phyloP scores from a whole-genome alignment of 306 rosid genomes.

The Citrullus mucosospermus region DNA sequence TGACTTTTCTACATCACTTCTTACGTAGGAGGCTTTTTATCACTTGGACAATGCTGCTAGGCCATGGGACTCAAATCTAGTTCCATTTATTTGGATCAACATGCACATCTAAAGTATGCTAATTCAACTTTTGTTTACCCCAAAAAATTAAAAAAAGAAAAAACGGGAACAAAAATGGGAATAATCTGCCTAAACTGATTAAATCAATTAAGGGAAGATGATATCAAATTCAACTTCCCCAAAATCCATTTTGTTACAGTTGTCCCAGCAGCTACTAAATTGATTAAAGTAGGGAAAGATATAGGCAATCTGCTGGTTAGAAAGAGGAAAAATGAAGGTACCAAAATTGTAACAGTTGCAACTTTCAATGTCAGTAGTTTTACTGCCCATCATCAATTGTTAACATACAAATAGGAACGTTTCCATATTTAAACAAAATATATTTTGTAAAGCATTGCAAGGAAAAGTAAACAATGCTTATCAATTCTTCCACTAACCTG shows the following conservation, averaged over 20 bases:
- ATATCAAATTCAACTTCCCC: not conserved
- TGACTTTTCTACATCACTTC: conserved; percentile 5
- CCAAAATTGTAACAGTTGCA: not conserved
- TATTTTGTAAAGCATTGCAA: conserved; percentile 1
- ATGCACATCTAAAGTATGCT: not conserved
- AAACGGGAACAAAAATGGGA: not conserved
- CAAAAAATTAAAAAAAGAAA: not conserved
- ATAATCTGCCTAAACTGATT: not conserved
- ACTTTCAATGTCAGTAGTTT: not conserved
- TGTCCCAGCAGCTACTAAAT: not conserved
- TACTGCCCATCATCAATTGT: not conserved
- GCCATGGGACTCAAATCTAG: not conserved
- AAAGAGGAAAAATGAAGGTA: not conserved
- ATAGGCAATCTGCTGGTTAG: not conserved
- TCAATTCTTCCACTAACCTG: conserved; percentile 5
- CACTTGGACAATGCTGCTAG: not conserved
- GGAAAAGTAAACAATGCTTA: not conserved
- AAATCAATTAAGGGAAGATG: conserved; percentile 1
- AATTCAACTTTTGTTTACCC: not conserved
- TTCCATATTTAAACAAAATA: conserved; percentile 5
- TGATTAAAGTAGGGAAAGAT: not conserved
- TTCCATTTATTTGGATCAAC: not conserved
- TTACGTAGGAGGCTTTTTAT: not conserved
- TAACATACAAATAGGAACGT: not conserved
- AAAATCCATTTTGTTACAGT: not conserved